Conservation (phyloP, 2,329 filamentous ascomycete species). For the Fusarium vanettenii region DNA sequence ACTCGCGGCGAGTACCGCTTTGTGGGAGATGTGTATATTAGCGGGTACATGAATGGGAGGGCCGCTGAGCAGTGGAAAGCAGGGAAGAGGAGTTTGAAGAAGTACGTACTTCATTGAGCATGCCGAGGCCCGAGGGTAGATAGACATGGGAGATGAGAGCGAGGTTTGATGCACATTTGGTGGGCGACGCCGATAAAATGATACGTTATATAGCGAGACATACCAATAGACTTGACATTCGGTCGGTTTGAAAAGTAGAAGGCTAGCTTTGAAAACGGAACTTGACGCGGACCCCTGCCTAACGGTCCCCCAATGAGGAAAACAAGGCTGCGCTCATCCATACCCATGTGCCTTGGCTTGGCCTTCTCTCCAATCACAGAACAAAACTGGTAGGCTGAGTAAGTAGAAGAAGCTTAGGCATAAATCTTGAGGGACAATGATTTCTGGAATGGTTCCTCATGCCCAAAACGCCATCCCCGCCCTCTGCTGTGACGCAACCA, state of each 20-base stretch:
- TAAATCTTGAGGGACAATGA: neutral
- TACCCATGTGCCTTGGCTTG: neutral
- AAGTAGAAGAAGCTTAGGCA: neutral
- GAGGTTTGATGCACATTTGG: neutral
- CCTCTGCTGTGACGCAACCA: too few relatives aligned
- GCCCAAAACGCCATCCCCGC: too few relatives aligned
- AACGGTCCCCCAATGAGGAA: neutral
- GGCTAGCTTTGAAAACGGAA: neutral
- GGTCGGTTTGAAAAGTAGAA: neutral
- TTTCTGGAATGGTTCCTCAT: neutral
- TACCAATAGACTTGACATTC: too few relatives aligned
- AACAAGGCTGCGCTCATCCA: neutral
- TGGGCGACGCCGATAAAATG: neutral
- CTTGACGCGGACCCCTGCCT: neutral
- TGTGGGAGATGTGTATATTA: slow-evolving; percentile 24
- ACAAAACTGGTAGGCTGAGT: neutral
- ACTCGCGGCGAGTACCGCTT: slow-evolving; percentile 13
- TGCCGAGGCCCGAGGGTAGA: neutral
- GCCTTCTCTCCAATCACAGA: neutral
- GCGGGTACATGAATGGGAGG: slow-evolving; percentile 21
- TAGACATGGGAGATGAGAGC: neutral
- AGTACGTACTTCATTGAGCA: slow-evolving; percentile 17
- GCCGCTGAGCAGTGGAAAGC: slow-evolving; percentile 18
- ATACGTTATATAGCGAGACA: neutral
- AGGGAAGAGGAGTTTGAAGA: neutral